Conservation (phyloP, 306 rosid genomes). For the Pachyrhizus erosus region DNA sequence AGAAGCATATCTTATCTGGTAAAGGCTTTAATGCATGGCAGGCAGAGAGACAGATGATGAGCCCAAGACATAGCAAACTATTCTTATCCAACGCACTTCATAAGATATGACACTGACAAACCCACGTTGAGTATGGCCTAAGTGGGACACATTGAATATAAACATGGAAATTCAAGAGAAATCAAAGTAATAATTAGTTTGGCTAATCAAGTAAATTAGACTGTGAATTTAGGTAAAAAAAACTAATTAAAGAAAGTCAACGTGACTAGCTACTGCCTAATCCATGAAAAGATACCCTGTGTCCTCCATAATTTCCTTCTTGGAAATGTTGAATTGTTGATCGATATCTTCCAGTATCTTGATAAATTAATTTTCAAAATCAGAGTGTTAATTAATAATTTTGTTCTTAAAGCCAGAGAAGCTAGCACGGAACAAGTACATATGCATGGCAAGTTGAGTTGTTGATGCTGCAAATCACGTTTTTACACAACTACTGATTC, state of each 20-base stretch:
- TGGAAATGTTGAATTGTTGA: too few species aligned
- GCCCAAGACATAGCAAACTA: neutral
- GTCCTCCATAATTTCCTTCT: neutral
- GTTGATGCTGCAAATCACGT: slow-evolving; percentile 12
- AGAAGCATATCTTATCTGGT: neutral
- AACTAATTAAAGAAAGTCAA: neutral
- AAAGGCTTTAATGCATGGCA: neutral
- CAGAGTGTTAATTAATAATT: neutral
- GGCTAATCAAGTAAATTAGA: neutral
- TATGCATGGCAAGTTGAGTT: slow-evolving; percentile 24
- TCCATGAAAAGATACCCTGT: slow-evolving; percentile 17
- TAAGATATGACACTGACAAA: neutral
- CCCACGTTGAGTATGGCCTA: slow-evolving; percentile 10
- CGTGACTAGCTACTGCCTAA: neutral
- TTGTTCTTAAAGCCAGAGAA: neutral
- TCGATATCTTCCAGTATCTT: neutral
- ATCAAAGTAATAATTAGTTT: neutral
- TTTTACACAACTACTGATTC: neutral
- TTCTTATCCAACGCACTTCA: neutral
- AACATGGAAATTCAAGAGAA: neutral
- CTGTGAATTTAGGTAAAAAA: neutral
- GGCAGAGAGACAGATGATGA: neutral
- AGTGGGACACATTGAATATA: neutral
- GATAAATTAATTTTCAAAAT: slow-evolving; percentile 23
- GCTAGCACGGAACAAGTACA: slow-evolving; percentile 21